Evolutionary conservation across 2,329 filamentous ascomycete species (phyloP).

Genomic region (Exophiala xenobiotica): DNA sequence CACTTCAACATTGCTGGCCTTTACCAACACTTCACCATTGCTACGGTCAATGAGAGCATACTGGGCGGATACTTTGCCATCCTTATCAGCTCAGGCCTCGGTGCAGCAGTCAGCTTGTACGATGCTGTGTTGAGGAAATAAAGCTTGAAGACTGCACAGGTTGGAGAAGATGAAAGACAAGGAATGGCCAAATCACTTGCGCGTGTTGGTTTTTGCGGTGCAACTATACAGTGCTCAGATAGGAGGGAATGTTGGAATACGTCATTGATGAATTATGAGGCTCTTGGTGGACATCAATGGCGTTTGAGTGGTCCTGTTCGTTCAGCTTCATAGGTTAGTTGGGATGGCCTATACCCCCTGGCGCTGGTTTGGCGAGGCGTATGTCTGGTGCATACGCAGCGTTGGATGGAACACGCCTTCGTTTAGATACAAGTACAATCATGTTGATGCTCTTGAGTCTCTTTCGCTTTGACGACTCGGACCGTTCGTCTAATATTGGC

Average conservation of each 20-base stretch:
- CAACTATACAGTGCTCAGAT: conserved; percentile 12
- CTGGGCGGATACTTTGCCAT: conserved; percentile 42
- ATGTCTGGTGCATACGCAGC: conserved; percentile 13
- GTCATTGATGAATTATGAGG: conserved; percentile 21
- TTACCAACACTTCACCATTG: conserved; percentile 38
- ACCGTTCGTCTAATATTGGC: too few relatives aligned
- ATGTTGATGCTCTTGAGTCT: neutral
- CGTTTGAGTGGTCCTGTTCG: conserved; percentile 3
- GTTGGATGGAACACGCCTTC: conserved; percentile 7
- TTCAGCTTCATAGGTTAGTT: conserved; percentile 8
- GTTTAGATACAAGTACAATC: conserved; percentile 14
- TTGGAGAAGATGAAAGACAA: neutral
- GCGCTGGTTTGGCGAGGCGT: conserved; percentile 1
- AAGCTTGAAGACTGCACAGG: conserved; percentile 2
- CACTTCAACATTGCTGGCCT: conserved; percentile 40
- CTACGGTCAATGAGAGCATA: conserved; percentile 40
- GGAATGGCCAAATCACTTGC: neutral
- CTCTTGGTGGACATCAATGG: conserved; percentile 10
- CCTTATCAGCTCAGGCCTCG: conserved; percentile 43
- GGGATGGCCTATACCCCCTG: conserved; percentile 17
- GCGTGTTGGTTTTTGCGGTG: neutral
- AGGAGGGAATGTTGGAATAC: conserved; percentile 8
- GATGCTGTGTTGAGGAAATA: conserved; percentile 48
- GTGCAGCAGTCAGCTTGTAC: conserved; percentile 44
- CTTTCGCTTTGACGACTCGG: too few relatives aligned